Evolutionary conservation across 179 eudicot genomes (phyloP).

Genomic region (Spinacia oleracea): DNA sequence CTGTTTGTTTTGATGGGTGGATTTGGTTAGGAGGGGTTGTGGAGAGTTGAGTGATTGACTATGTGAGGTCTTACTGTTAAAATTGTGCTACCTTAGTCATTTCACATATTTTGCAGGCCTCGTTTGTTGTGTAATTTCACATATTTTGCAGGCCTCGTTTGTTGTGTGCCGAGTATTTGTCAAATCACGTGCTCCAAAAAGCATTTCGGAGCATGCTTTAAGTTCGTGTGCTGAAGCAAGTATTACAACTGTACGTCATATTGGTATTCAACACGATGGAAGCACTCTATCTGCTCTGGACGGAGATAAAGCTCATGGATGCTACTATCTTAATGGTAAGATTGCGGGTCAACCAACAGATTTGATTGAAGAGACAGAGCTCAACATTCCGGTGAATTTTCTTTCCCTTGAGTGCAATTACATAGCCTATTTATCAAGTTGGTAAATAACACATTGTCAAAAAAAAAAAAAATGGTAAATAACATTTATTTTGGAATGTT

Average conservation of each 20-base stretch:
- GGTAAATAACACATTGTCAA: background rate
- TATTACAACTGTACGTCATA: constrained; percentile 44
- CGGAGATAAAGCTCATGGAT: constrained; percentile 31
- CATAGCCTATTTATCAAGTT: background rate
- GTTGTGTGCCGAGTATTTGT: constrained; percentile 52
- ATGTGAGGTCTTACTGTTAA: background rate
- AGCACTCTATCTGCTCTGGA: constrained; percentile 27
- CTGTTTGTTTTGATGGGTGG: background rate
- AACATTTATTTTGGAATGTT: background rate
- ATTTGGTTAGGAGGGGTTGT: background rate
- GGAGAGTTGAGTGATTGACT: background rate
- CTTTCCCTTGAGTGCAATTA: constrained; percentile 10
- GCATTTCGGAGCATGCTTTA: constrained; percentile 36
- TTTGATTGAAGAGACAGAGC: constrained; percentile 16
- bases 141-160: constrained; percentile 48
- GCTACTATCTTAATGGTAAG: constrained; percentile 13
- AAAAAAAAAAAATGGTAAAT: too few relatives aligned
- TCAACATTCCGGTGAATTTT: constrained; percentile 19
- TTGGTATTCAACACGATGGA: constrained; percentile 55
- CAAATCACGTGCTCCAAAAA: constrained; percentile 31
- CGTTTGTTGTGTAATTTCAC: constrained; percentile 39
- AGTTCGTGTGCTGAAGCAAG: constrained; percentile 52
- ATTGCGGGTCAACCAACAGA: constrained; percentile 13
- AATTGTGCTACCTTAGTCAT: background rate
- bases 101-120: constrained; percentile 37